A percentile compares a stretch with the other conserved stretches of the same genome.
phyloP scores from a whole-genome alignment of 371 early-diverging fungal genomes.

The Aphelidium insulamus region DNA sequence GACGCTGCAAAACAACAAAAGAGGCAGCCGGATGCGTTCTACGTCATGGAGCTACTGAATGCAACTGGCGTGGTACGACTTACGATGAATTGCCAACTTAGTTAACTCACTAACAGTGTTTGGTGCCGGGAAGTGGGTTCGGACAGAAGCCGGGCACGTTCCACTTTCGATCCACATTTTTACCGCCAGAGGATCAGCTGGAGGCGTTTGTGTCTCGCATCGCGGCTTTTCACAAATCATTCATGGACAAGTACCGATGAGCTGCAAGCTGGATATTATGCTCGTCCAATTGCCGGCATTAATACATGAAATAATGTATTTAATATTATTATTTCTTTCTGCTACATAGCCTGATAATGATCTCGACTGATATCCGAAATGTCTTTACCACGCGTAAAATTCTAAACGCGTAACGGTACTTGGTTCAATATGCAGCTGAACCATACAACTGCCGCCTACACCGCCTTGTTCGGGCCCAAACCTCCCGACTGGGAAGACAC shows the following conservation, averaged over 20 bases:
- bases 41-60: conserved; percentile 70
- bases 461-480: too few species aligned
- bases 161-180: conserved; percentile 89
- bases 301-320: too few species aligned
- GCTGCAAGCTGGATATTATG: too few species aligned
- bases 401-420: too few species aligned
- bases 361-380: too few species aligned
- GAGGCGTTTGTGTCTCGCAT: conserved; percentile 57
- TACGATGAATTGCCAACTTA: conserved; percentile 3
- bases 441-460: too few species aligned
- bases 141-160: conserved; percentile 70
- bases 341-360: too few species aligned
- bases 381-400: too few species aligned
- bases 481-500: too few species aligned
- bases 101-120: conserved; percentile 17
- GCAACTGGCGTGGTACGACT: conserved; percentile 65
- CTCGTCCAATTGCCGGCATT: too few species aligned
- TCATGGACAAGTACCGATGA: conserved; percentile 47
- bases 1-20: conserved; percentile 38
- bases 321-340: too few species aligned
- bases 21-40: conserved; percentile 59
- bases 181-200: conserved; percentile 78
- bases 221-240: conserved; percentile 47
- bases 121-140: conserved; percentile 75
- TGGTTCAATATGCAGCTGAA: too few species aligned